A percentile compares a stretch with the other conserved stretches of the same genome.
These are phyloP conservation scores for Pseudotulostoma volvatum DNA, from an alignment of 495 filamentous ascomycete genomes.

Conservation along the genomic window DNA sequence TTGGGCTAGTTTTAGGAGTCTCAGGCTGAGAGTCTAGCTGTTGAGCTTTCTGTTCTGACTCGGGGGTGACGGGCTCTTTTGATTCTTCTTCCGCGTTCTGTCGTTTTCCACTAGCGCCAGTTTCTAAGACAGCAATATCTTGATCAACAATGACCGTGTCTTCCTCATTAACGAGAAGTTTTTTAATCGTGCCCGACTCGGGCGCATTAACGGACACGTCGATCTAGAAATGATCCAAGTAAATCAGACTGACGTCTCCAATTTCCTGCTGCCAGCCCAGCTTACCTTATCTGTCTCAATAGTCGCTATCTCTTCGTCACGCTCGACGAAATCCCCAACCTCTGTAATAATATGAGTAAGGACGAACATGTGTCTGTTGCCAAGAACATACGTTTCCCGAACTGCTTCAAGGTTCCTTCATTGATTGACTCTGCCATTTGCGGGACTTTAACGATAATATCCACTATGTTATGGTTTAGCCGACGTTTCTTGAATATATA, in stretches of 20 bases:
- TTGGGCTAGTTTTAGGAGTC: constrained; percentile 21
- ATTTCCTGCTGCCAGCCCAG: no score
- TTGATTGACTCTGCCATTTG: constrained; percentile 98
- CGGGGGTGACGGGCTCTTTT: constrained; percentile 36
- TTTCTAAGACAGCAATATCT: constrained; percentile 70
- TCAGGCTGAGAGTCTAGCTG: constrained; percentile 25
- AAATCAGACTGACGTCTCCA: no score
- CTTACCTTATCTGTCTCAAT: constrained; percentile 99
- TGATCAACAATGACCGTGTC: constrained; percentile 94
- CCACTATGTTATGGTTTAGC: constrained; percentile 36
- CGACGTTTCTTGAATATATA: no score
- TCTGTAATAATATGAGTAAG: constrained; percentile 30
- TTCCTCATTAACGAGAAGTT: constrained; percentile 84
- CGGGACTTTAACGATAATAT: constrained; percentile 80
- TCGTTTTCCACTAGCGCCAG: constrained; percentile 44
- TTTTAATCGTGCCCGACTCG: constrained; percentile 77
- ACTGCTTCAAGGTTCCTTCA: constrained; percentile 93
- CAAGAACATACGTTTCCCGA: constrained; percentile 54
- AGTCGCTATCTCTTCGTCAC: constrained; percentile 94
- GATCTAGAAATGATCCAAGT: constrained; percentile 53
- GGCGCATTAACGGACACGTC: constrained; percentile 93
- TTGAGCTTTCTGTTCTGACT: constrained; percentile 30
- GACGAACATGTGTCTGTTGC: background rate
- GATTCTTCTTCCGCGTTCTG: constrained; percentile 36
- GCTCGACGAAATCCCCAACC: constrained; percentile 85